Conservation (phyloP, 2,329 filamentous ascomycete species). For the Fusarium goolgardi region DNA sequence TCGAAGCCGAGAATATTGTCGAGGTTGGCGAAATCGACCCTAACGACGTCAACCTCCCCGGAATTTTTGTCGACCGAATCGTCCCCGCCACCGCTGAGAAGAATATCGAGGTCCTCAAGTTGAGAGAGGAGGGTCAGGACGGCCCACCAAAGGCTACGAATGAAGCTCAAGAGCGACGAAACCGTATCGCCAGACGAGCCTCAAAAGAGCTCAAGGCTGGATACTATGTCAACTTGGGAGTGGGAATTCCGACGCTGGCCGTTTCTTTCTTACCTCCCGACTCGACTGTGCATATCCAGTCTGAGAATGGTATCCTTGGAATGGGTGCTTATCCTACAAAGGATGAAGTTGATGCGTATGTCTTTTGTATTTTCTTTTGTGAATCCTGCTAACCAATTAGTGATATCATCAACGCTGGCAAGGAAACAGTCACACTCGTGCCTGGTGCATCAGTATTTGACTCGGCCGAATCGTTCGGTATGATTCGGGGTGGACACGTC, state of each 20-base stretch:
- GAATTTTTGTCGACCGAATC: constrained; percentile 85
- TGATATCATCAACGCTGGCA: constrained; percentile 87
- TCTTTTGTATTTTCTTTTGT: not conserved
- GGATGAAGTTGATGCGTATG: constrained; percentile 73
- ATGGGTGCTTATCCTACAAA: constrained; percentile 84
- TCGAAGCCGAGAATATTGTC: constrained; percentile 88
- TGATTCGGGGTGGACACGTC: constrained; percentile 88
- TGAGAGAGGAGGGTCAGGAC: constrained; percentile 58
- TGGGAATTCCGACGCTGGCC: constrained; percentile 89
- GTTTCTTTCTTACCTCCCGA: constrained; percentile 77
- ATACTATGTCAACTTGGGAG: constrained; percentile 83
- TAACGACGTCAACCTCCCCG: constrained; percentile 80
- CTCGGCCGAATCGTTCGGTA: constrained; percentile 83
- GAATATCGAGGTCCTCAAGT: constrained; percentile 76
- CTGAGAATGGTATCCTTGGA: constrained; percentile 86
- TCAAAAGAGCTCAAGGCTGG: constrained; percentile 85
- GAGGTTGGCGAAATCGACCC: constrained; percentile 77
- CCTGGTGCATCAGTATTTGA: constrained; percentile 83
- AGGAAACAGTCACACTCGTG: constrained; percentile 85
- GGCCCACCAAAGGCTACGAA: constrained; percentile 56
- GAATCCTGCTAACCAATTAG: constrained; percentile 44
- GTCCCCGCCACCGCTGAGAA: constrained; percentile 79
- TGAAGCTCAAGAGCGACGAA: constrained; percentile 65
- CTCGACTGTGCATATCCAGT: constrained; percentile 83
- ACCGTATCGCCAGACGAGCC: constrained; percentile 80